Percentiles rank a stretch among this genome's conserved stretches.
These are phyloP conservation scores for Venturiaceae sp. DNA, from an alignment of 2,329 filamentous ascomycete genomes.

Conservation along the genomic window DNA sequence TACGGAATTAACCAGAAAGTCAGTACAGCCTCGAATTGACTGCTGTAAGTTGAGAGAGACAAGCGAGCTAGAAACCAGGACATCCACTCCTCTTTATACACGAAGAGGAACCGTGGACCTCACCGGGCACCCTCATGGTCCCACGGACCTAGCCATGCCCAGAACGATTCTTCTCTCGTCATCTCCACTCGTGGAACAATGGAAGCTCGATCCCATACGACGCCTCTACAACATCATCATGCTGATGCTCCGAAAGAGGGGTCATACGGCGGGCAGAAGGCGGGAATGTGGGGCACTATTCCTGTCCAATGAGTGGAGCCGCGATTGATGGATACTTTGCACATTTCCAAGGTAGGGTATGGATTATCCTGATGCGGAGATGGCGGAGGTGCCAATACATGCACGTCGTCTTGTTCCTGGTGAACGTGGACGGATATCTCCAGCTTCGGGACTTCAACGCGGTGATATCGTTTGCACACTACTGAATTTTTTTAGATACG, in stretches of 20 bases:
- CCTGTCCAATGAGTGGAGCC: background rate
- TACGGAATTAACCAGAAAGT: too few relatives aligned
- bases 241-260: background rate
- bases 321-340: background rate
- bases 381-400: background rate
- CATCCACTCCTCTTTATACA: background rate
- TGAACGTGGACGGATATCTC: background rate
- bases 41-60: background rate
- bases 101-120: background rate
- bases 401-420: background rate
- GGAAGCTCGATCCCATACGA: background rate
- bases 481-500: too few relatives aligned
- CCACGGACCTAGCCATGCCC: background rate
- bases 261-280: background rate
- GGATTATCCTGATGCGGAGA: background rate
- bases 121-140: background rate
- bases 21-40: too few relatives aligned
- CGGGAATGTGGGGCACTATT: background rate
- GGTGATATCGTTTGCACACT: too few relatives aligned
- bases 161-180: background rate
- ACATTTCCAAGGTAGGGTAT: too few relatives aligned
- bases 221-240: background rate
- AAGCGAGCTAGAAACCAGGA: background rate
- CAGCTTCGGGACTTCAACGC: background rate
- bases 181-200: background rate